Evolutionary conservation across 768 basidiomycete genomes (phyloP), one percentile per base, ranked within the genome.

Genomic region (Leucocoprinus leucothites): DNA sequence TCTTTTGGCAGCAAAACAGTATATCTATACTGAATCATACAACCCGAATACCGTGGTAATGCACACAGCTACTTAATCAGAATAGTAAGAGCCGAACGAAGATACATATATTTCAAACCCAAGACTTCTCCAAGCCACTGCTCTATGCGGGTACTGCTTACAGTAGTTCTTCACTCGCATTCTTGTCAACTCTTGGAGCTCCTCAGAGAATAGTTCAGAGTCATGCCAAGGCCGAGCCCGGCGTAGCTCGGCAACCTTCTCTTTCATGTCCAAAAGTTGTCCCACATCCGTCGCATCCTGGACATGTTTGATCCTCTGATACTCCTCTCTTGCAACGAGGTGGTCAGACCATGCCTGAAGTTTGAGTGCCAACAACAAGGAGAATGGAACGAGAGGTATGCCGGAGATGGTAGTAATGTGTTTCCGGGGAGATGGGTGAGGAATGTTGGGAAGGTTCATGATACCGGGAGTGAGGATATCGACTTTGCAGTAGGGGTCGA

Each of bases 331-430:
- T 36, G 70, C 64, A 2, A 57, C 63, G n/a, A 68, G 63, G 49
- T 74, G 73, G 59, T 76, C 73, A 11, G 65, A 58, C 74, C 74
- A 76, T 9, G 65, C 74, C 57, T 76, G 71, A 31, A 76, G 64
- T 59, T 76, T 76, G 47, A 73, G 72, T 46, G 70, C 58, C 9
- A 76, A 63, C 22, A 75, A 56, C 24, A 74, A 53, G 3, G 67
- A 49, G 48, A 73, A 71, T 2, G 74, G 74, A 7, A 69, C 66
- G n/a, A 71, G 59, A 0, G 72, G 71, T 1, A 72, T 59, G 4
- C 40, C 44, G 11, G 49, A 57, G 48, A 60, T 58, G 18, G 46
- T 42, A 21, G 34, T 50, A 18, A 58, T 42, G 9, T 41, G 31
- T 2, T 55, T 51, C n/a, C 14, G 7, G 43, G 7, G 11, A 1